Base-by-base conservation (phyloP, 495 filamentous ascomycete species). In the Penicillium mononematosum region DNA sequence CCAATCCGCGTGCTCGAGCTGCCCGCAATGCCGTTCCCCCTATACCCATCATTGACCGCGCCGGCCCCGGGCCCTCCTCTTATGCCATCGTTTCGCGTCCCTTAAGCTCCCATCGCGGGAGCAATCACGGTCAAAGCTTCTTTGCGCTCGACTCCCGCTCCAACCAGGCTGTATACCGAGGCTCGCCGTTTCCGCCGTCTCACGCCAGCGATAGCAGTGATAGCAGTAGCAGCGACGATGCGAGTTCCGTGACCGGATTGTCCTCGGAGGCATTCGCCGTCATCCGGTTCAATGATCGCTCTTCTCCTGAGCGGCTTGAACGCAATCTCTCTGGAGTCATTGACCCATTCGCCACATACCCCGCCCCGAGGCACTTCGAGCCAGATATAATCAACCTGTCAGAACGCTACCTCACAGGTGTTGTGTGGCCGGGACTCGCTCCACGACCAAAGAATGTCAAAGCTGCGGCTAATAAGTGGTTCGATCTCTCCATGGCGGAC, bases 381-480 rank as follows among this genome's bases (percentile, higher is more conserved):
- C 59, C 63, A 1, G 66, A 71, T 14, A 9, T 69, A n/a, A 60
- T 73, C 10, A 48, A 65, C 53, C 16, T 43, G 27, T 63, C 60
- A 29, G 60, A 70, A 42, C 49, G 25, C 4, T 73, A 75, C 51
- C 67, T 70, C 67, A 41, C 45, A 57, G 63, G 9, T 38, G 61
- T 68, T 4, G 39, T 77, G 5, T 77, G 75, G 75, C 75, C 75
- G 0, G 68, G 66, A 0, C 64, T 77, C 3, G 60, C 70, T 1
- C 73, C 75, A 0, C 58, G 61, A 3, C 48, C 62, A 0, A 34
- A 20, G 3, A 12, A 39, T 20, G 31, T 31, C 2, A 50, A 60
- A 32, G 41, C 58, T 14, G 55, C 62, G 3, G 58, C 49, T 29
- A 58, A 38, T n/a, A 53, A 57, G 45, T 78, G 71, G 72, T 74